These are phyloP conservation scores for Beauveria varroae DNA, from an alignment of 2,329 filamentous ascomycete species.

Conservation along the genomic window DNA sequence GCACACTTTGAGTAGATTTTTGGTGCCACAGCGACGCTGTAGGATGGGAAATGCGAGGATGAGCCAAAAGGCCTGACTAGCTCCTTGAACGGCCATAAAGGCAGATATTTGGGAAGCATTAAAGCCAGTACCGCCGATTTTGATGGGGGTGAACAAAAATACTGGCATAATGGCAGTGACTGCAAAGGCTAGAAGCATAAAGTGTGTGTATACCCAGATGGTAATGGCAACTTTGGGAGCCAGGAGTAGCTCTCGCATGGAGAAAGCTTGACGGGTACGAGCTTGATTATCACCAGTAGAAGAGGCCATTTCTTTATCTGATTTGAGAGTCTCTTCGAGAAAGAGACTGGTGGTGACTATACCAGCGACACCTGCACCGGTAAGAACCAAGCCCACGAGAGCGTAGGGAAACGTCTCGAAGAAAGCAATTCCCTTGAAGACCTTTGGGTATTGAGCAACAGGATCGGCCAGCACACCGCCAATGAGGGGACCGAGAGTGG, in stretches of 20 bases:
- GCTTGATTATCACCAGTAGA: too few species aligned
- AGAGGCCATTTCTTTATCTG: conserved; percentile 20
- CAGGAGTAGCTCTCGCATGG: conserved; percentile 41
- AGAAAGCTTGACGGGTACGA: not conserved
- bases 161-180: conserved; percentile 66
- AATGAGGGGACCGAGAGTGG: conserved; percentile 64
- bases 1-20: conserved; percentile 53
- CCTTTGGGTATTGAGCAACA: conserved; percentile 49
- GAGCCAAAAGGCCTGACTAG: conserved; percentile 64
- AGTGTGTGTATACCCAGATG: conserved; percentile 57
- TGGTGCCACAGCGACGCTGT: conserved; percentile 61
- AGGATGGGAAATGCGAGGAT: conserved; percentile 61
- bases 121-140: conserved; percentile 59
- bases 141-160: conserved; percentile 56
- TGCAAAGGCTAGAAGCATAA: conserved; percentile 60
- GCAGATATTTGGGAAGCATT: conserved; percentile 54
- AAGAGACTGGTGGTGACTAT: conserved; percentile 46
- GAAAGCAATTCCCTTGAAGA: conserved; percentile 41
- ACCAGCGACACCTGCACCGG: conserved; percentile 47
- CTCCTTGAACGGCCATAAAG: conserved; percentile 56
- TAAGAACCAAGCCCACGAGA: conserved; percentile 44
- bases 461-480: conserved; percentile 65
- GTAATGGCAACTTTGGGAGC: conserved; percentile 59
- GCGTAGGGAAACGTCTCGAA: conserved; percentile 46
- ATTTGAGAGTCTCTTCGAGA: conserved; percentile 53